Conservation (phyloP, 768 basidiomycete genomes). For the Macrolepiota albuminosa region DNA sequence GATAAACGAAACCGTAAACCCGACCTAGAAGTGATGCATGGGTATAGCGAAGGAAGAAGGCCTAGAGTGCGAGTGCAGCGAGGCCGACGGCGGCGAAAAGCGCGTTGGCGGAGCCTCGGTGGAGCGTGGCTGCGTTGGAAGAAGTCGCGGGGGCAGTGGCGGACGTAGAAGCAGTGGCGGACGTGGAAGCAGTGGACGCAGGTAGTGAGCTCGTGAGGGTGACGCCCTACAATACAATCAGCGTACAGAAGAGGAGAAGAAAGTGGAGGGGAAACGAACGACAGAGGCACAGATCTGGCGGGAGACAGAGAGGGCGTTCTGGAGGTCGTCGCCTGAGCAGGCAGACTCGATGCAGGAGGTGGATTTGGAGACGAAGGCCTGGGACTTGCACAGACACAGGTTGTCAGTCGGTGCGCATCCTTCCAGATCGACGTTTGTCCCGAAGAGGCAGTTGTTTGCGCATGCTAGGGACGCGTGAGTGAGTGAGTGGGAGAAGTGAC, state of each 20-base stretch:
- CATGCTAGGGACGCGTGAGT: conserved; percentile 36
- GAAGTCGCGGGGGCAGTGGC: conserved; percentile 8
- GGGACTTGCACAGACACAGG: conserved; percentile 51
- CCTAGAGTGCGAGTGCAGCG: conserved; percentile 39
- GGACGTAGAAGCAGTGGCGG: neutral
- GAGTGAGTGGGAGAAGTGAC: too few species aligned
- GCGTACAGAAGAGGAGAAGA: too few species aligned
- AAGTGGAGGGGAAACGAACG: conserved; percentile 30
- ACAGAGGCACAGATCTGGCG: conserved; percentile 40
- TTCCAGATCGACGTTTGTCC: conserved; percentile 32
- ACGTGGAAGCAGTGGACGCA: neutral
- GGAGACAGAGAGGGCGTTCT: conserved; percentile 35
- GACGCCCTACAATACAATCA: conserved; percentile 30
- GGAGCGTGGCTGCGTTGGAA: conserved; percentile 16
- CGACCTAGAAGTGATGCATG: too few species aligned
- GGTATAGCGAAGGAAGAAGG: too few species aligned
- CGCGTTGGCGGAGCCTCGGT: conserved; percentile 25
- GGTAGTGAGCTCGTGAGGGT: neutral
- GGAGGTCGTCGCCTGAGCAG: conserved; percentile 47
- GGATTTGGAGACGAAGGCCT: conserved; percentile 38
- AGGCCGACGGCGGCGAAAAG: conserved; percentile 39
- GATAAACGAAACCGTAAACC: too few species aligned
- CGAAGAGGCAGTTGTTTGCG: conserved; percentile 40
- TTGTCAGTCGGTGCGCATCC: conserved; percentile 46
- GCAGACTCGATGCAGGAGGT: conserved; percentile 42